Evolutionary conservation across 208 protist species (phyloP).

Genomic region (Acanthamoeba triangularis): DNA sequence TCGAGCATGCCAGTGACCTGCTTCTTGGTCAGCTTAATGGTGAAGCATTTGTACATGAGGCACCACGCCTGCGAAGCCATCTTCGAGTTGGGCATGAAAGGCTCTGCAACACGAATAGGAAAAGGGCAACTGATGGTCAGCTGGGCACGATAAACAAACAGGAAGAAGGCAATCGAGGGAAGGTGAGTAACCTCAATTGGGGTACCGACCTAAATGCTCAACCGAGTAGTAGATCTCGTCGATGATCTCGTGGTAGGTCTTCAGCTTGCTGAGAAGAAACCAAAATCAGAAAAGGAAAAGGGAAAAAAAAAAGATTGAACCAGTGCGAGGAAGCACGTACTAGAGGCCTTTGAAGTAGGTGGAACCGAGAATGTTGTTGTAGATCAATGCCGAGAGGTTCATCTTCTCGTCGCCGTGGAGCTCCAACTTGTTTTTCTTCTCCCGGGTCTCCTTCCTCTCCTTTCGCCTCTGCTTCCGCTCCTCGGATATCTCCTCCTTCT

Average conservation of each 20-base stretch:
- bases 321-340: conserved; percentile 73
- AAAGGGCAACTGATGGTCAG: background rate
- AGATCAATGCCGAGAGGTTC: conserved; percentile 80
- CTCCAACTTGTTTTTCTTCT: conserved; percentile 78
- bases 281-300: background rate
- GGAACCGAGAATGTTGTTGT: conserved; percentile 81
- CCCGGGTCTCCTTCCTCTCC: background rate
- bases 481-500: conserved; percentile 31
- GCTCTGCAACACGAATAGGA: conserved; percentile 56
- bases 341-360: conserved; percentile 84
- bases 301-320: background rate
- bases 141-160: background rate
- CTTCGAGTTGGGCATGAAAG: conserved; percentile 84
- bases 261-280: background rate
- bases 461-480: conserved; percentile 46
- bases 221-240: conserved; percentile 84
- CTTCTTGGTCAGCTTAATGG: conserved; percentile 82
- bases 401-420: conserved; percentile 81
- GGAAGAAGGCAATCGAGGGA: background rate
- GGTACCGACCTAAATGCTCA: conserved; percentile 83
- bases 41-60: conserved; percentile 85
- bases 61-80: conserved; percentile 83
- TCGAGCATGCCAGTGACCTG: conserved; percentile 80
- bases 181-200: conserved; percentile 15
- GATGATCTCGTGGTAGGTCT: conserved; percentile 82